These are phyloP conservation scores for Leccinum subspadiceum DNA, from an alignment of 1,284 basidiomycete genomes.

Conservation along the genomic window DNA sequence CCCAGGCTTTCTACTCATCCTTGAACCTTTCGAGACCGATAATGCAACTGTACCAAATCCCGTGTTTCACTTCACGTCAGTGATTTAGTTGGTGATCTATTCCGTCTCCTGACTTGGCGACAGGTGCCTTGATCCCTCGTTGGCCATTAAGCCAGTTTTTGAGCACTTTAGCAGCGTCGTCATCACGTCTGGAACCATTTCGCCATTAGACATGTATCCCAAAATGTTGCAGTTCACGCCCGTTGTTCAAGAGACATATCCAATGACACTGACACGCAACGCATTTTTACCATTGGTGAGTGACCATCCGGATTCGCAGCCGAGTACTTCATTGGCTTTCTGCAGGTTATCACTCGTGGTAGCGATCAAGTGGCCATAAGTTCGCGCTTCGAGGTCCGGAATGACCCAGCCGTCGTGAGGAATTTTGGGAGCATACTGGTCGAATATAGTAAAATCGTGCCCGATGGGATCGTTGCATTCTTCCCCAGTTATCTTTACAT, in stretches of 20 bases:
- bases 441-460: conserved; percentile 97
- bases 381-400: conserved; percentile 98
- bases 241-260: conserved; percentile 94
- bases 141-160: conserved; percentile 98
- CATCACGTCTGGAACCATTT: conserved; percentile 98
- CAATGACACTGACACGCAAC: conserved; percentile 97
- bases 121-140: conserved; percentile 94
- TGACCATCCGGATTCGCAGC: conserved; percentile 12
- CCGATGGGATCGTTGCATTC: conserved; percentile 99
- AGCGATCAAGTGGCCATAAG: conserved; percentile 99
- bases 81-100: conserved; percentile 16
- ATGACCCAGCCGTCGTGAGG: conserved; percentile 97
- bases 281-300: conserved; percentile 94
- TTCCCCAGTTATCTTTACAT: conserved; percentile 99
- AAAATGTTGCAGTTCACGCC: conserved; percentile 99
- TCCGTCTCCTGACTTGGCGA: conserved; percentile 12
- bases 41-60: conserved; percentile 99
- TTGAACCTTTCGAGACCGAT: conserved; percentile 99
- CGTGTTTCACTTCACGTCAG: conserved; percentile 95
- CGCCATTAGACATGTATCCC: conserved; percentile 99
- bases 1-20: conserved; percentile 90
- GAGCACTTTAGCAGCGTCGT: conserved; percentile 98
- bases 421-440: conserved; percentile 99
- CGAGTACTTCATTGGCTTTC: not conserved
- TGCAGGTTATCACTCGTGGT: conserved; percentile 94